Conservation (phyloP, 2,329 filamentous ascomycete species). For the Fusarium coicis region DNA sequence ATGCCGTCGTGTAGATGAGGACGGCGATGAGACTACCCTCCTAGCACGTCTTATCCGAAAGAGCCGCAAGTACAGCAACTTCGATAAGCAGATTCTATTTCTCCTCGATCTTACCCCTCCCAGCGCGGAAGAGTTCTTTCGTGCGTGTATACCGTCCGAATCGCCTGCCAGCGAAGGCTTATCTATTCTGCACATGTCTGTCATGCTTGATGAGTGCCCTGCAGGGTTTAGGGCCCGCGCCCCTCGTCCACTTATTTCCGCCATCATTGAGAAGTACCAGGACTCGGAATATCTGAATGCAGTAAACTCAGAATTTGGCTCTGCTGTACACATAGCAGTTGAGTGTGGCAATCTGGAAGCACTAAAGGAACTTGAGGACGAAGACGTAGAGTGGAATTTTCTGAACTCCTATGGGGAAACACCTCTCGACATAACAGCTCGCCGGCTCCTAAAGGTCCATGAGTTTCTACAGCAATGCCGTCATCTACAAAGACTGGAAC, state of each 20-base stretch:
- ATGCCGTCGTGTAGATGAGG: background rate
- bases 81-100: background rate
- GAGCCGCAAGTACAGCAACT: background rate
- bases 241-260: background rate
- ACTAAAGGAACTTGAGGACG: accelerated
- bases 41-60: background rate
- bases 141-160: background rate
- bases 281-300: accelerated
- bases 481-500: background rate
- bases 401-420: background rate
- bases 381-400: background rate
- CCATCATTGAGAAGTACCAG: background rate
- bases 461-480: background rate
- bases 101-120: accelerated
- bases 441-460: background rate
- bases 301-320: background rate
- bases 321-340: background rate
- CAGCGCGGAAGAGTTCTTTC: background rate
- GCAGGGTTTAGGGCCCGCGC: background rate
- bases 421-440: background rate
- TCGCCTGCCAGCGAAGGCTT: background rate
- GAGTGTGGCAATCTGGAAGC: background rate
- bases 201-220: background rate
- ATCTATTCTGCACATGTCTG: background rate
- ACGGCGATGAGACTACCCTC: background rate